Evolutionary conservation across 176 grass and related monocot genomes (phyloP), one percentile per base, ranked within the genome.

Genomic region (Leersia perrieri): DNA sequence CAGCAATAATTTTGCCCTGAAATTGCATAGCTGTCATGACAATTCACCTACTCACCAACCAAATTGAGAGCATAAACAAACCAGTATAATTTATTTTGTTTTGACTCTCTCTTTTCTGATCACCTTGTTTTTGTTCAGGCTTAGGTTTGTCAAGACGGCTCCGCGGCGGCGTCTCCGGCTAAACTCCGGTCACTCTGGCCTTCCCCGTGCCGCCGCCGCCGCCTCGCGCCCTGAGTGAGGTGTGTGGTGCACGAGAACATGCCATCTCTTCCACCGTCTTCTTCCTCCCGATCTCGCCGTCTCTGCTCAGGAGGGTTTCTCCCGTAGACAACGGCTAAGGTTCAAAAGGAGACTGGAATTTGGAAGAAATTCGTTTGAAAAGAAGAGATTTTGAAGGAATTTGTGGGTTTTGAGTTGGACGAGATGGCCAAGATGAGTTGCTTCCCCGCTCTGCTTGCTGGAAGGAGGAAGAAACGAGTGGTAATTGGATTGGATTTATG

Each of bases 291-390:
- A 68, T 80, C 82, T 38, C 82, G 42, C 31, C 80, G 39, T 80
- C 87, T 78, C 89, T 77, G 47, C 77, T 75, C 62, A 71, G 73
- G 22, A 84, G 85, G 63, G 87, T 64, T 63, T 94, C 76, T 70
- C 86, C 88, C 63, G 62, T 95, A 84, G 95, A 95, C 70, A 95
- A 95, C 78, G 92, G 95, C 88, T 93, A 86, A 98, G 31, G 7
- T 33, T 51, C 3, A 51, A 0, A 6, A 51, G 18, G 16, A 22
- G 1, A 22, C 53, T 57, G 53, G 23, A 57, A 31, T 32, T 55
- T 73, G 5, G 68, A 66, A 62, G 12, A 22, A 57, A 57, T 57
- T 57, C 53, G 53, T 57, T 22, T 10, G 8, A 23, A 57, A 8
- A 23, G 8, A n/a, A 9, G 53, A 49, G 6, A 49, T 49, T 49